These are phyloP conservation scores for Carallia pectinifolia DNA, from an alignment of 345 rosid genomes.

Conservation along the genomic window DNA sequence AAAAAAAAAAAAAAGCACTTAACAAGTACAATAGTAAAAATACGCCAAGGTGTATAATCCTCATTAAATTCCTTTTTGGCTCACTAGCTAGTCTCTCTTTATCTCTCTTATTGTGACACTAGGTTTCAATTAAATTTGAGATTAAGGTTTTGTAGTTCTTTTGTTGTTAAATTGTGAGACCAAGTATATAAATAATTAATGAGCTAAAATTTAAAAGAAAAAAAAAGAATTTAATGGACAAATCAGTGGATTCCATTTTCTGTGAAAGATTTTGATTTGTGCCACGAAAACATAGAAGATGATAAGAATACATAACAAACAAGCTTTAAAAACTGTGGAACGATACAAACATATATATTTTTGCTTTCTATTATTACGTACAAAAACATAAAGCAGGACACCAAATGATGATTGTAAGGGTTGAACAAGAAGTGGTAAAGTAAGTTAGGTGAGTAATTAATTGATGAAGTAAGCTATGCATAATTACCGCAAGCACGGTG, in stretches of 20 bases:
- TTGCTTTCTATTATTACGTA: background rate
- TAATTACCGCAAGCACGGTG: conserved; percentile 94
- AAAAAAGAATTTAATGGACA: too few species aligned
- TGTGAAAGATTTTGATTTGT: background rate
- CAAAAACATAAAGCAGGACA: background rate
- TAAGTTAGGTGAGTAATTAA: background rate
- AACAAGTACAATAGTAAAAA: background rate
- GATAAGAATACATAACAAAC: background rate
- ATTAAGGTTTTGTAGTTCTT: too few species aligned
- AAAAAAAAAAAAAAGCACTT: background rate
- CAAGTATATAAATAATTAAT: too few species aligned
- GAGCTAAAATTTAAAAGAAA: too few species aligned
- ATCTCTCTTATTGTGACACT: too few species aligned
- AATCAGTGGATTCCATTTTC: background rate
- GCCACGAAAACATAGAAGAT: background rate
- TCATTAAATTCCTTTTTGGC: too few species aligned
- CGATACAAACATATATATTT: background rate
- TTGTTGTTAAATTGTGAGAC: too few species aligned
- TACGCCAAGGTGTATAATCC: too few species aligned
- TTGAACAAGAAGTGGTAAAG: background rate
- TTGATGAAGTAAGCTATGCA: background rate
- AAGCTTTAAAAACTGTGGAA: background rate
- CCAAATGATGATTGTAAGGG: background rate
- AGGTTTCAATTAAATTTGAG: too few species aligned
- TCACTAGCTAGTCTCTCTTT: too few species aligned